phyloP scores from a whole-genome alignment of 805 yeast genomes.

The Myxozyma kluyveri region DNA sequence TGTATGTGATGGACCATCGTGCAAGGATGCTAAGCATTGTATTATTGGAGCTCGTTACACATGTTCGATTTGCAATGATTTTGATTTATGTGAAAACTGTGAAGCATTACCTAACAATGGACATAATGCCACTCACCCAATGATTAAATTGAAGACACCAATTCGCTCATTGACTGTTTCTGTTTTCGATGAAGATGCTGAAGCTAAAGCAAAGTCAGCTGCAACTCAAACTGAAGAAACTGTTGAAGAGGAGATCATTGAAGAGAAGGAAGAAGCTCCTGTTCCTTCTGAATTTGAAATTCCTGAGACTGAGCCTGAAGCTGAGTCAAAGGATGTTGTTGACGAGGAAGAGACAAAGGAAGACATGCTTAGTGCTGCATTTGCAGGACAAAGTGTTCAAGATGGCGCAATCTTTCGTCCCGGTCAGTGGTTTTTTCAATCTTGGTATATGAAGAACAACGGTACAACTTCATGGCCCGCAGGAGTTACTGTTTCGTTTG shows the following conservation, averaged over 20 bases:
- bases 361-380: constrained; percentile 3
- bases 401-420: constrained; percentile 14
- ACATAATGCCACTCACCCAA: constrained; percentile 29
- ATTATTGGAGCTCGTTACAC: constrained; percentile 47
- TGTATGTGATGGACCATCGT: constrained; percentile 36
- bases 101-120: constrained; percentile 29
- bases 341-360: background rate
- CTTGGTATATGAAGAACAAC: constrained; percentile 24
- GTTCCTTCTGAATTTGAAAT: constrained; percentile 4
- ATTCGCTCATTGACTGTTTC: constrained; percentile 7
- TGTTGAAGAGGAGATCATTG: constrained; percentile 2
- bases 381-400: constrained; percentile 13
- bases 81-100: constrained; percentile 49
- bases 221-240: background rate
- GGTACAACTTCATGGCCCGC: constrained; percentile 25
- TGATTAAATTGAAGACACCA: constrained; percentile 38
- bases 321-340: background rate
- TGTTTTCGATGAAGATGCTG: constrained; percentile 1
- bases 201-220: background rate
- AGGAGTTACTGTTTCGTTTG: constrained; percentile 17
- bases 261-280: background rate
- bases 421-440: constrained; percentile 23
- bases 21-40: constrained; percentile 21
- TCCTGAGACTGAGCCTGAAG: background rate
- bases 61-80: constrained; percentile 49